phyloP scores from a whole-genome alignment of 768 basidiomycete genomes.

The Fistulinella prunicolor region DNA sequence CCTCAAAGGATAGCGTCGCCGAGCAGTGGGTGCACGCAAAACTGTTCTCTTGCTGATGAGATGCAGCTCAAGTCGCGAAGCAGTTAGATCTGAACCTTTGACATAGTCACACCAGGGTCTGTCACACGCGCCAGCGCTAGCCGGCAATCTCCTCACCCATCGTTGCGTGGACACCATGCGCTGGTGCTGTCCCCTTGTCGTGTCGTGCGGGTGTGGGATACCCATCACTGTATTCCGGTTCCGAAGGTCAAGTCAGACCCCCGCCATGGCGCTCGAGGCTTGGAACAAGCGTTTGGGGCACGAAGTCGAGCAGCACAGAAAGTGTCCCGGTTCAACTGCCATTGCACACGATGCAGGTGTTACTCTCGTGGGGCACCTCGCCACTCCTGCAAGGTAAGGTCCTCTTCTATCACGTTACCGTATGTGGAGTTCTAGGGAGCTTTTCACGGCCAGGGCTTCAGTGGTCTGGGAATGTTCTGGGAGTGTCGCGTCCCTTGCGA shows the following conservation, averaged over 20 bases:
- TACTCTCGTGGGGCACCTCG: slow-evolving; percentile 12
- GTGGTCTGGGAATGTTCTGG: slow-evolving; percentile 1
- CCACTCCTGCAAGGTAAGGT: slow-evolving; percentile 21
- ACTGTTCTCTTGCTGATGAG: background rate
- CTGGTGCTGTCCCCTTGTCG: slow-evolving; percentile 4
- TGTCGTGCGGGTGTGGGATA: slow-evolving; percentile 6
- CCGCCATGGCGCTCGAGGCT: slow-evolving; percentile 7
- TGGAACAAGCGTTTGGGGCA: slow-evolving; percentile 5
- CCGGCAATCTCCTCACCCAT: slow-evolving; percentile 9
- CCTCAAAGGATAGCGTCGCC: too few species aligned
- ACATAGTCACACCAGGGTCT: slow-evolving; percentile 1
- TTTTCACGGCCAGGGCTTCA: background rate
- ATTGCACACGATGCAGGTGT: slow-evolving; percentile 7
- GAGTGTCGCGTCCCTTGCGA: slow-evolving; percentile 11
- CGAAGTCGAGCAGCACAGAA: slow-evolving; percentile 1
- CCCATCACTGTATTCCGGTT: slow-evolving; percentile 22
- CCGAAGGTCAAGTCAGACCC: slow-evolving; percentile 22
- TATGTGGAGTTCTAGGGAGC: slow-evolving; percentile 1
- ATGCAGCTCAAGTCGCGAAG: background rate
- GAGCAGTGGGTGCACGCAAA: background rate
- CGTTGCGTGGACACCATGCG: slow-evolving; percentile 14
- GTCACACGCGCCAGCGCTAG: background rate
- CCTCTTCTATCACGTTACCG: slow-evolving; percentile 4
- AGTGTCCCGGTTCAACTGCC: slow-evolving; percentile 3
- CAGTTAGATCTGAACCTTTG: background rate